Evolutionary conservation across 495 filamentous ascomycete species (phyloP), one percentile per base, ranked within the genome.

Genomic region (Trichoderma gamsii): DNA sequence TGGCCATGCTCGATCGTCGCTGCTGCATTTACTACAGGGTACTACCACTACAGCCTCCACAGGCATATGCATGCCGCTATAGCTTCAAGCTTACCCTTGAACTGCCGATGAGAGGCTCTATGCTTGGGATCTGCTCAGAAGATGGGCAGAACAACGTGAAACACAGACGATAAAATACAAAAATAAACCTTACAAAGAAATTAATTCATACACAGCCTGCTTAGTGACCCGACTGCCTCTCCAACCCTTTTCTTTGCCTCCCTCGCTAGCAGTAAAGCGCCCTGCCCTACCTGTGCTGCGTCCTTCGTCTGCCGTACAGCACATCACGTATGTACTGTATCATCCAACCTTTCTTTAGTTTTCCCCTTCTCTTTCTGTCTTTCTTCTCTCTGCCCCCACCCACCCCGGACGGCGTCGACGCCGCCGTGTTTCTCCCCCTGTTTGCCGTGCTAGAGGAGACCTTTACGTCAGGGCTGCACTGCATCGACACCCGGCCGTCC

Each of bases 391-490:
- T 16, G n/a, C 15, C 21, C 56, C 56, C 56, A 61, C 56, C 56
- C 56, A 56, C 51, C 51, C 51, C 51, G 21, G 51, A 56, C 51
- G 51, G 51, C 51, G 51, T 21, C 23, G 27, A 61, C 56, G 56
- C 23, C 56, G 56, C n/a, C 15, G 15, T 32, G 13, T 61, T 13
- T 61, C 11, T 29, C n/a, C 27, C 51, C 51, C 51, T 56, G 18
- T 21, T 25, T 23, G 18, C 21, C 21, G 51, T 56, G 51, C 21
- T 18, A 32, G 56, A 25, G 23, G 27, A 25, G 56, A 4, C 56
- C 23, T 32, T 61, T 61, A 61, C 56, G 56, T 61, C 56, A 61
- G 56, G 56, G 27, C 23, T 61, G 56, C 56, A 61, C 56, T 61
- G 56, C 56, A 25, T 61, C 56, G 25, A 61, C 56, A 25, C 56